Conservation (phyloP, 306 rosid species). For the Sicyos baderoa region DNA sequence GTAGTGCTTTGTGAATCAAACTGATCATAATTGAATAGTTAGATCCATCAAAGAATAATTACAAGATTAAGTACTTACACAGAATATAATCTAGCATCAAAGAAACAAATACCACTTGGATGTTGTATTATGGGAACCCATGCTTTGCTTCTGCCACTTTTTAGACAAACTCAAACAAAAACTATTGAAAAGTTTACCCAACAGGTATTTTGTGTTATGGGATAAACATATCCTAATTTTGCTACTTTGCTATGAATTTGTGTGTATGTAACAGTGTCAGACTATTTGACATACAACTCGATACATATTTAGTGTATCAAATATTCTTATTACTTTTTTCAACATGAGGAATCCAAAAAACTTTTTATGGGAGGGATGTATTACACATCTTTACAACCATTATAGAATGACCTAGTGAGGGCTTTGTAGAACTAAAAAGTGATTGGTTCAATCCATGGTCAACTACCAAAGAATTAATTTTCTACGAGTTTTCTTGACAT, state of each 20-base stretch:
- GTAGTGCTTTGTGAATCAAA: constrained; percentile 60
- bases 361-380: neutral
- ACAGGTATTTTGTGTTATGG: neutral
- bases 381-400: neutral
- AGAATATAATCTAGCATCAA: constrained; percentile 18
- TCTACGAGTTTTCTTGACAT: too few species aligned
- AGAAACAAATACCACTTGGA: neutral
- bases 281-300: neutral
- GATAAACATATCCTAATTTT: neutral
- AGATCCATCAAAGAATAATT: constrained; percentile 4
- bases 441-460: too few species aligned
- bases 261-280: neutral
- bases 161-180: neutral
- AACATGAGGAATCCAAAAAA: neutral
- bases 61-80: constrained; percentile 6
- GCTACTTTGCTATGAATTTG: neutral
- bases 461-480: too few species aligned
- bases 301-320: neutral
- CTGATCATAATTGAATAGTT: constrained; percentile 40
- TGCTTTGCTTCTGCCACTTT: neutral
- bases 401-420: too few species aligned
- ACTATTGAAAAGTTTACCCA: neutral
- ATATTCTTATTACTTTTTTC: neutral
- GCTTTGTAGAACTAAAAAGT: too few species aligned
- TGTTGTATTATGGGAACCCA: neutral